A percentile compares a stretch with the other conserved stretches of the same genome.
These are phyloP conservation scores for Fusarium proliferatum DNA, from an alignment of 2,329 filamentous ascomycete species.

Conservation along the genomic window DNA sequence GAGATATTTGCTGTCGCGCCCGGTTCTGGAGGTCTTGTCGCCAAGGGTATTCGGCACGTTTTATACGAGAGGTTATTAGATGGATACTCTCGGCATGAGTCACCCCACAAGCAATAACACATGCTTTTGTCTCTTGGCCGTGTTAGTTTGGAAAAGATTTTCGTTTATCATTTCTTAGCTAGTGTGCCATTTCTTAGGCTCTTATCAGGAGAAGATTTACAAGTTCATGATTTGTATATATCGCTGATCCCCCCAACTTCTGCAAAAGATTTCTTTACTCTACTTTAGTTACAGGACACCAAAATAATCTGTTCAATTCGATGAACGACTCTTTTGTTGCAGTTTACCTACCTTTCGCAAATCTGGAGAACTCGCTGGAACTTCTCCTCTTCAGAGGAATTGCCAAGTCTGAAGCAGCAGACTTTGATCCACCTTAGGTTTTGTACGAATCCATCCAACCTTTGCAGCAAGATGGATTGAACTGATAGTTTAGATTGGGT, in stretches of 20 bases:
- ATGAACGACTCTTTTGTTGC: not conserved
- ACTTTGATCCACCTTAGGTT: constrained; percentile 6
- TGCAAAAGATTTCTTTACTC: not conserved
- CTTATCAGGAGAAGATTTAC: not conserved
- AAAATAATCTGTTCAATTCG: not conserved
- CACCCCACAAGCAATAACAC: not conserved
- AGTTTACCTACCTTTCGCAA: not conserved
- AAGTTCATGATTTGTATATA: constrained; percentile 1
- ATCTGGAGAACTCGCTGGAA: not conserved
- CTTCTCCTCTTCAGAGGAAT: constrained; percentile 4
- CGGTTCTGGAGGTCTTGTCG: not conserved
- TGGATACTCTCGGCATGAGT: not conserved
- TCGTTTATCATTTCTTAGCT: not conserved
- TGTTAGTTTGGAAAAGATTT: not conserved
- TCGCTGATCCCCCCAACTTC: not conserved
- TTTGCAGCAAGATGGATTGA: fast-evolving
- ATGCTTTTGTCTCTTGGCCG: not conserved
- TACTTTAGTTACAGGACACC: not conserved
- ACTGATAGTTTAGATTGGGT: not conserved
- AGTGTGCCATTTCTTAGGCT: not conserved
- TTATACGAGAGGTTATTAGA: not conserved
- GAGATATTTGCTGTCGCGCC: not conserved
- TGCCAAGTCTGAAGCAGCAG: constrained; percentile 6
- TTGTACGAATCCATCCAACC: not conserved
- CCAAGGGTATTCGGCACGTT: not conserved